These are phyloP conservation scores for Xylariaceae sp. DNA, from an alignment of 2,329 filamentous ascomycete genomes.

Conservation along the genomic window DNA sequence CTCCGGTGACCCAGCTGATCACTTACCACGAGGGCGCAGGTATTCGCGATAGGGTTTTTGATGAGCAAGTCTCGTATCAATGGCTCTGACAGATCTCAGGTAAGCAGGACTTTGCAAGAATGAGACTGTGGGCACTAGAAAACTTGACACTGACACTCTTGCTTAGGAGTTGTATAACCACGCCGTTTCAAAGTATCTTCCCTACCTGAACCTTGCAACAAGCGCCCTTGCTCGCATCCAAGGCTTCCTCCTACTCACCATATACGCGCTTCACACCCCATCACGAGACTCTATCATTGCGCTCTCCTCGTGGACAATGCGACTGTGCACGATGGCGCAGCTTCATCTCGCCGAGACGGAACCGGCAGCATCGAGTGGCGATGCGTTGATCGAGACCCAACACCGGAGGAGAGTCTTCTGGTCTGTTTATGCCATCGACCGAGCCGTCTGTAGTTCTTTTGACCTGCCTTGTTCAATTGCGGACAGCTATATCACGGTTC, in stretches of 20 bases:
- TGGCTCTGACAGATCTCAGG: too few species aligned
- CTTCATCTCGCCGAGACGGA: conserved; percentile 20
- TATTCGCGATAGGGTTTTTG: too few species aligned
- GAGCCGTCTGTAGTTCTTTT: conserved; percentile 19
- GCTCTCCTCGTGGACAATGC: conserved; percentile 17
- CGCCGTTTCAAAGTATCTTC: too few species aligned
- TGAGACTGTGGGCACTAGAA: too few species aligned
- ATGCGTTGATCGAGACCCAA: conserved; percentile 12
- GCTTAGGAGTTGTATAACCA: too few species aligned
- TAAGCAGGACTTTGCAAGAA: too few species aligned
- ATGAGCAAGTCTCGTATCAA: too few species aligned
- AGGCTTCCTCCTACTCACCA: conserved; percentile 17
- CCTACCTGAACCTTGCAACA: too few species aligned
- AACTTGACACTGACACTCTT: too few species aligned
- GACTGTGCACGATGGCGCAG: conserved; percentile 21
- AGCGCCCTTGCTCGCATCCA: conserved; percentile 20
- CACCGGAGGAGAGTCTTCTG: conserved; percentile 23
- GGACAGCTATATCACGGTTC: conserved; percentile 21
- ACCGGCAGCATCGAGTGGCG: conserved; percentile 1
- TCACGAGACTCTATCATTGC: conserved; percentile 21
- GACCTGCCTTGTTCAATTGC: conserved; percentile 19
- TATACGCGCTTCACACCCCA: conserved; percentile 20
- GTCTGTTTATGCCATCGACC: conserved; percentile 23
- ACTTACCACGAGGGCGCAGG: too few species aligned
- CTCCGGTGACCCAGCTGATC: too few species aligned